A percentile compares a stretch with the other conserved stretches of the same genome.
Conservation (phyloP, 1,139 yeast species). For the Yamadazyma sp. region DNA sequence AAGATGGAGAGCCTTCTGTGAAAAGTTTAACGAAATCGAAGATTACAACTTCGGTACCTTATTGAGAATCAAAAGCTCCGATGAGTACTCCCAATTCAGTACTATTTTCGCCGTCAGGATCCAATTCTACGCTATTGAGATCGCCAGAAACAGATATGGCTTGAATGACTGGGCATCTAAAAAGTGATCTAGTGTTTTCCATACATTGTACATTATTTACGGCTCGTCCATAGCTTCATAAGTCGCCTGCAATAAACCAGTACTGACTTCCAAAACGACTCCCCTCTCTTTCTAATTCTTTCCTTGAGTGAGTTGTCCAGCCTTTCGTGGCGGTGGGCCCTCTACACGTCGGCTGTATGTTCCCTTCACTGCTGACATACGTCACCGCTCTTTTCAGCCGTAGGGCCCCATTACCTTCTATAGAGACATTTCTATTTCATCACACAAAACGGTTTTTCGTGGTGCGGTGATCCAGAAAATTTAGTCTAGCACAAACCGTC, state of each 20-base stretch:
- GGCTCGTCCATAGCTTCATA: background rate
- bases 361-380: too few relatives aligned
- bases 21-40: conserved; percentile 76
- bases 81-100: conserved; percentile 79
- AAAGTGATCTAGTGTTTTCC: conserved; percentile 15
- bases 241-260: background rate
- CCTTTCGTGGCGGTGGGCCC: too few relatives aligned
- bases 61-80: conserved; percentile 66
- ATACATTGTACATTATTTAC: background rate
- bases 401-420: too few relatives aligned
- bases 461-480: background rate
- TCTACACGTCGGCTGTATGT: too few relatives aligned
- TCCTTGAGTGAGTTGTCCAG: too few relatives aligned
- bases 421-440: too few relatives aligned
- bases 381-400: too few relatives aligned
- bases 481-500: conserved; percentile 1
- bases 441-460: background rate
- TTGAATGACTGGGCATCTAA: conserved; percentile 84
- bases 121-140: conserved; percentile 93
- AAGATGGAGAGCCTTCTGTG: conserved; percentile 89
- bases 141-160: conserved; percentile 87
- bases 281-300: too few relatives aligned
- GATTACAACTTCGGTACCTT: conserved; percentile 97
- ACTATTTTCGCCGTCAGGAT: conserved; percentile 90
- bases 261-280: too few relatives aligned